Evolutionary conservation across 768 basidiomycete species (phyloP).

Genomic region (Neoboletus magnificus): DNA sequence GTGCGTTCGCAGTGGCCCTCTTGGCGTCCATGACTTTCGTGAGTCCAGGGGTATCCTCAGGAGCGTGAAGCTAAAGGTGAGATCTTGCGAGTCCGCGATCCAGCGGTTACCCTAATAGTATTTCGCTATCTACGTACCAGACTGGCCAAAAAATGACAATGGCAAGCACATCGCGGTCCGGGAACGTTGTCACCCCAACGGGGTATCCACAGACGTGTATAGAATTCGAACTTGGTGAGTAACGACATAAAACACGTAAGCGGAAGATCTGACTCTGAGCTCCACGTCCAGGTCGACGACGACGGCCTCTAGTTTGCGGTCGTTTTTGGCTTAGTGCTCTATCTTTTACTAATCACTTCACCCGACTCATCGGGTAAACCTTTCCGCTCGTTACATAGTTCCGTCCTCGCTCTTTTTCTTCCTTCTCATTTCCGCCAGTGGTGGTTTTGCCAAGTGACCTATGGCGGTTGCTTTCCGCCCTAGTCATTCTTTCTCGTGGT

Average conservation of each 20-base stretch:
- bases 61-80: background rate
- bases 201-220: background rate
- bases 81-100: background rate
- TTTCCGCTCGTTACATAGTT: constrained; percentile 13
- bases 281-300: background rate
- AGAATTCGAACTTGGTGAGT: background rate
- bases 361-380: background rate
- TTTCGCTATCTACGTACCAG: background rate
- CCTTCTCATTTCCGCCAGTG: constrained; percentile 1
- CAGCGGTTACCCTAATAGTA: background rate
- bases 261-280: background rate
- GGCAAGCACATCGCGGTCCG: background rate
- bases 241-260: constrained; percentile 3
- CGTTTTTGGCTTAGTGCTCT: background rate
- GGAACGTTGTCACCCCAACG: constrained; percentile 9
- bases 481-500: constrained; percentile 14
- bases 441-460: constrained; percentile 18
- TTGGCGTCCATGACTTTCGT: background rate
- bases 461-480: constrained; percentile 27
- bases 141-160: background rate
- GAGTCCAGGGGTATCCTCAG: background rate
- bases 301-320: background rate
- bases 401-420: constrained; percentile 10
- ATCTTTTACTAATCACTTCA: constrained; percentile 10
- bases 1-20: constrained; percentile 19